phyloP scores from a whole-genome alignment of 345 rosid species.

The Eucalyptus tenuipes region DNA sequence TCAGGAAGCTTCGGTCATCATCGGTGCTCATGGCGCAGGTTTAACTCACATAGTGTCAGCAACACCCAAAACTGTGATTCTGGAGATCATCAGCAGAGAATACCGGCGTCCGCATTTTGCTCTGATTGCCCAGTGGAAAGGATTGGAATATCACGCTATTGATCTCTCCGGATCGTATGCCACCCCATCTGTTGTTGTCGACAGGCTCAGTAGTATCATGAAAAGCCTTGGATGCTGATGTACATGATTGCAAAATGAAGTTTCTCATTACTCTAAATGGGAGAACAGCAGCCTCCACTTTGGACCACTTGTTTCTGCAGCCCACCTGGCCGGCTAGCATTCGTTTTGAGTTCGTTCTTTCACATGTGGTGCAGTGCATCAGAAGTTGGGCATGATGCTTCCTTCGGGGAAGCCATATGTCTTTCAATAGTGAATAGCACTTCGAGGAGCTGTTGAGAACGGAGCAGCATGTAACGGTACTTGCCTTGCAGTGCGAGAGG shows the following conservation, averaged over 20 bases:
- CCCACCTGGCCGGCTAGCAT: not conserved
- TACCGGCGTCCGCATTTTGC: conserved; percentile 76
- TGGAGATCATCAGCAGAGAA: conserved; percentile 55
- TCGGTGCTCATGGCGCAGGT: conserved; percentile 98
- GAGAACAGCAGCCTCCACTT: not conserved
- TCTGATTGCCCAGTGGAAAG: conserved; percentile 86
- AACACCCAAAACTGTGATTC: conserved; percentile 65
- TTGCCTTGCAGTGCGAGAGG: not conserved
- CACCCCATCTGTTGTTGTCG: conserved; percentile 34
- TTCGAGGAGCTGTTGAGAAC: not conserved
- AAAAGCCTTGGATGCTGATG: conserved; percentile 47
- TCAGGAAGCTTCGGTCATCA: conserved; percentile 88
- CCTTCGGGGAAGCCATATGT: not conserved
- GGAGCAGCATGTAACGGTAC: not conserved
- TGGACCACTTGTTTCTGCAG: not conserved
- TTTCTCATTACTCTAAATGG: not conserved
- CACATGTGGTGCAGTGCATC: not conserved
- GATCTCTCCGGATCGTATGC: conserved; percentile 56
- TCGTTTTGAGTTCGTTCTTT: not conserved
- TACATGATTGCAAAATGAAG: not conserved
- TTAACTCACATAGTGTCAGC: conserved; percentile 88
- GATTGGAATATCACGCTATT: conserved; percentile 78
- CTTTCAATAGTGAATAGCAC: not conserved
- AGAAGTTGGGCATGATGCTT: not conserved
- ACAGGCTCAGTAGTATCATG: conserved; percentile 36